Percentiles rank a stretch among this genome's conserved stretches.
phyloP scores from a whole-genome alignment of 768 basidiomycete species.

The Auricularia sp. region DNA sequence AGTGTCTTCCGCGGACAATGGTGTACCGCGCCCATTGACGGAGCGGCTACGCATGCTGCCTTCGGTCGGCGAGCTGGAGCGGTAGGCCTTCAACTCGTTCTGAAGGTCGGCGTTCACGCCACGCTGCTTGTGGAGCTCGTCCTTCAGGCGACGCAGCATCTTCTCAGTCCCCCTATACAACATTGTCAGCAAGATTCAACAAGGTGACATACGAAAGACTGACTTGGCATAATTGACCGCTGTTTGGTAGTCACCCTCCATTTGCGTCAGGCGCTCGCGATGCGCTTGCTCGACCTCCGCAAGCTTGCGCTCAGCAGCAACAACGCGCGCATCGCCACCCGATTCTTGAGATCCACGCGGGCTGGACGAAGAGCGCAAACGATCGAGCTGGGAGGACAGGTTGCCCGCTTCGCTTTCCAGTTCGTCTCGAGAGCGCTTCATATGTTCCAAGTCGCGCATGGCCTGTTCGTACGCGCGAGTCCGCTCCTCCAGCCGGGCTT shows the following conservation, averaged over 20 bases:
- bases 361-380: conserved; percentile 48
- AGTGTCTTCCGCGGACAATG: conserved; percentile 59
- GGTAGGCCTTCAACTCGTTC: conserved; percentile 64
- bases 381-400: conserved; percentile 58
- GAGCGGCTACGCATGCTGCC: conserved; percentile 38
- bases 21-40: conserved; percentile 69
- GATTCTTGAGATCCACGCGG: conserved; percentile 28
- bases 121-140: conserved; percentile 90
- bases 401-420: conserved; percentile 59
- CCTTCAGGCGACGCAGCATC: conserved; percentile 94
- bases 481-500: conserved; percentile 65
- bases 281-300: conserved; percentile 72
- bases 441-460: conserved; percentile 64
- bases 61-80: conserved; percentile 48
- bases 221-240: conserved; percentile 97
- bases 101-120: conserved; percentile 69
- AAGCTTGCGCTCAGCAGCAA: conserved; percentile 67
- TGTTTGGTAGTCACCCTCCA: conserved; percentile 92
- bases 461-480: conserved; percentile 61
- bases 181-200: conserved; percentile 9
- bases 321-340: conserved; percentile 33
- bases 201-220: conserved; percentile 14
- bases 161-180: conserved; percentile 81
- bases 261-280: conserved; percentile 71
- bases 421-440: conserved; percentile 59